A percentile compares a stretch with the other conserved stretches of the same genome.
These are phyloP conservation scores for Phialophora verrucosa DNA, from an alignment of 2,329 filamentous ascomycete species.

Conservation along the genomic window DNA sequence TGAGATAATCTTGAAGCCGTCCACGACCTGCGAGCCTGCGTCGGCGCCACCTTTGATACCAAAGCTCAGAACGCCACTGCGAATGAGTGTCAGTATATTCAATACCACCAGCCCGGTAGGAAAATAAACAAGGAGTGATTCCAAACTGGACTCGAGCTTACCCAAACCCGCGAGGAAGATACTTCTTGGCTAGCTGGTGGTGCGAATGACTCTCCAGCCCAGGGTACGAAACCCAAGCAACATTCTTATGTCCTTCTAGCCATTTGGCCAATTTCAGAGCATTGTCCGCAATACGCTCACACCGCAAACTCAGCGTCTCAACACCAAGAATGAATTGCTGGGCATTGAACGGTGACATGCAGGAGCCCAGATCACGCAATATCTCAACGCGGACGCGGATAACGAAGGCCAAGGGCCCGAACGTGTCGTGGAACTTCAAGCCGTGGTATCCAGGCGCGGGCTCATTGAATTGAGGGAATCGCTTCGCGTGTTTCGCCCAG, in stretches of 20 bases:
- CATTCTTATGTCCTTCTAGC: slow-evolving; percentile 81
- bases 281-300: slow-evolving; percentile 85
- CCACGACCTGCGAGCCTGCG: slow-evolving; percentile 87
- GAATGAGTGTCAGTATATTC: neutral
- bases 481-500: slow-evolving; percentile 77
- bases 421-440: slow-evolving; percentile 92
- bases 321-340: slow-evolving; percentile 88
- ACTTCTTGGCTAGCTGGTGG: slow-evolving; percentile 82
- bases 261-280: slow-evolving; percentile 78
- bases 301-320: slow-evolving; percentile 86
- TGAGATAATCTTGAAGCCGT: slow-evolving; percentile 92
- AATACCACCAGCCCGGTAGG: neutral
- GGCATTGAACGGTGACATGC: slow-evolving; percentile 86
- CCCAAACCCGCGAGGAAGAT: slow-evolving; percentile 81
- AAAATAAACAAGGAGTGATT: neutral
- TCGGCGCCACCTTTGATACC: slow-evolving; percentile 86
- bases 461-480: slow-evolving; percentile 93
- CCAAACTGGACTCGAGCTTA: neutral
- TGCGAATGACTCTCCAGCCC: slow-evolving; percentile 81
- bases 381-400: slow-evolving; percentile 88
- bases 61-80: slow-evolving; percentile 79
- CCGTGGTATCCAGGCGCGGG: slow-evolving; percentile 89
- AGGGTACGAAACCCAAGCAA: slow-evolving; percentile 93
- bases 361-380: slow-evolving; percentile 81
- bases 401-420: slow-evolving; percentile 80